phyloP scores from a whole-genome alignment of 768 basidiomycete genomes.

The Tulasnella sp. region DNA sequence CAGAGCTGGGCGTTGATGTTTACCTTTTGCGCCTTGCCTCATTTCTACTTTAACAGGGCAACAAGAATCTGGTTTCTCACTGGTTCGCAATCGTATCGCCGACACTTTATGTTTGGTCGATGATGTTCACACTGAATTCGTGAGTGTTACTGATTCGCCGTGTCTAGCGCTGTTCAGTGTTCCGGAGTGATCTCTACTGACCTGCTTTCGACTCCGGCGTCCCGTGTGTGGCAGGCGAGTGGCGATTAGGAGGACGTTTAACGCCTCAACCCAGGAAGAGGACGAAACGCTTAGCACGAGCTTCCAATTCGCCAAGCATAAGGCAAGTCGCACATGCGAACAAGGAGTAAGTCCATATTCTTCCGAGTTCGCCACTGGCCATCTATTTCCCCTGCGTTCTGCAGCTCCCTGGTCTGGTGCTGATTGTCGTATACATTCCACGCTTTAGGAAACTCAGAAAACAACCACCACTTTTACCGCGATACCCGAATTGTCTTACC shows the following conservation, averaged over 20 bases:
- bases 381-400: too few relatives aligned
- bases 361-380: neutral
- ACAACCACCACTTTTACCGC: too few relatives aligned
- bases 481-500: too few relatives aligned
- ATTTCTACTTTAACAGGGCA: neutral
- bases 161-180: neutral
- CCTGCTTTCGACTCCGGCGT: neutral
- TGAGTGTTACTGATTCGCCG: neutral
- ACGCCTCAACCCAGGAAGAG: neutral
- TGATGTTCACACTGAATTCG: slow-evolving; percentile 24
- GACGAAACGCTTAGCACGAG: neutral
- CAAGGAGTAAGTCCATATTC: neutral
- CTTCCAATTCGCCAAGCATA: slow-evolving; percentile 2
- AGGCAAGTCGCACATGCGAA: neutral
- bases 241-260: neutral
- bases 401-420: too few relatives aligned
- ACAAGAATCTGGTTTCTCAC: neutral
- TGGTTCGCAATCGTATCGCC: neutral
- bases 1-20: neutral
- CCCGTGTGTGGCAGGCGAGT: neutral
- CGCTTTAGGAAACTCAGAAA: too few relatives aligned
- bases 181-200: neutral
- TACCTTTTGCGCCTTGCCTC: neutral
- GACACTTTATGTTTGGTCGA: neutral
- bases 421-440: too few relatives aligned